phyloP scores from a whole-genome alignment of 176 grass and related monocot species.

The Carex parvula region DNA sequence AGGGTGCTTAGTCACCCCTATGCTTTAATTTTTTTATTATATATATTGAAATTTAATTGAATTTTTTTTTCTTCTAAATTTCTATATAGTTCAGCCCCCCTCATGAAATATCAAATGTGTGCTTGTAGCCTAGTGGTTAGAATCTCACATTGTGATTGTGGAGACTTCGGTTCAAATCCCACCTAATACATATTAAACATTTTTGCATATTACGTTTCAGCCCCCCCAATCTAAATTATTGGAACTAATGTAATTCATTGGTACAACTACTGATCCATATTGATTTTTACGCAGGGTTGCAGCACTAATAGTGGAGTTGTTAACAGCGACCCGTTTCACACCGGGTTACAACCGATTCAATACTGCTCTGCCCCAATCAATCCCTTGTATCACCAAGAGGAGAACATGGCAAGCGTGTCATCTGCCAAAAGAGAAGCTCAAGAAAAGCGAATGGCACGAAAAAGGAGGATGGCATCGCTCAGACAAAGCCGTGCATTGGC shows the following conservation, averaged over 20 bases:
- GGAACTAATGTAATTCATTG: conserved; percentile 38
- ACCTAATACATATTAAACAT: no score
- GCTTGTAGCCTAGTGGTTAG: no score
- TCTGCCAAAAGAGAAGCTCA: conserved; percentile 69
- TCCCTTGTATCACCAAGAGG: conserved; percentile 28
- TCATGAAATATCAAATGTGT: no score
- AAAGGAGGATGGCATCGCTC: conserved; percentile 56
- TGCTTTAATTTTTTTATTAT: no score
- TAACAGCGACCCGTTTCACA: conserved; percentile 54
- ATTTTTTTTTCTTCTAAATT: no score
- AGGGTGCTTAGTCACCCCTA: no score
- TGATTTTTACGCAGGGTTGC: conserved; percentile 43
- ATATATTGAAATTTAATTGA: no score
- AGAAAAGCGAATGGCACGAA: conserved; percentile 87
- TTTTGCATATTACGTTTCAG: no score
- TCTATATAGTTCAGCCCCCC: no score
- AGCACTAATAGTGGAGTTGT: conserved; percentile 53
- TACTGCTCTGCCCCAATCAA: conserved; percentile 30
- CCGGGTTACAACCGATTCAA: conserved; percentile 34
- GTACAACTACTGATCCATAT: conserved; percentile 33
- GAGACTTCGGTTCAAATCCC: no score
- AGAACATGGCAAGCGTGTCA: conserved; percentile 29
- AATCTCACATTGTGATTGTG: no score
- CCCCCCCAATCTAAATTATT: not conserved
- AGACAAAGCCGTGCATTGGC: conserved; percentile 54